Evolutionary conservation across 139 green algal genomes (phyloP).

Genomic region (Raphidocelis subcapitata): DNA sequence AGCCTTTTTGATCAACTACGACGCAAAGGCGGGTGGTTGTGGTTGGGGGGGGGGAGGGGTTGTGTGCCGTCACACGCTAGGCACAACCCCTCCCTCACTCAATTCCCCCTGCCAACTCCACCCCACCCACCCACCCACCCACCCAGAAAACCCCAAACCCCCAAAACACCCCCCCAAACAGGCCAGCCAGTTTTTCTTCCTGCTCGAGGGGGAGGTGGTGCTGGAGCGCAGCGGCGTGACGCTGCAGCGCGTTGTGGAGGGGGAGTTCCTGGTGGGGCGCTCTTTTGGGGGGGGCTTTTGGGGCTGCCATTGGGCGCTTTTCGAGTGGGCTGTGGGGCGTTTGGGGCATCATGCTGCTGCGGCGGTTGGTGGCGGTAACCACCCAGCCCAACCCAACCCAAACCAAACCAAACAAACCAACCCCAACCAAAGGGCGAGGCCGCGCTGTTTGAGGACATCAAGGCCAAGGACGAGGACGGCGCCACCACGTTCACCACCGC

Average conservation of each 20-base stretch:
- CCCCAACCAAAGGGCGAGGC: too few relatives aligned
- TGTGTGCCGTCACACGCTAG: background rate
- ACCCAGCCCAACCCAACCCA: too few relatives aligned
- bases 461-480: slow-evolving; percentile 21
- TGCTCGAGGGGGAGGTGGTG: slow-evolving; percentile 36
- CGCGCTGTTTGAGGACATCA: slow-evolving; percentile 38
- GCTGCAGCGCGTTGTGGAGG: slow-evolving; percentile 17
- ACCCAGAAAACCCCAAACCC: too few relatives aligned
- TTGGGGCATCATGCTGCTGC: too few relatives aligned
- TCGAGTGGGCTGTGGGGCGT: too few relatives aligned
- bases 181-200: slow-evolving; percentile 32
- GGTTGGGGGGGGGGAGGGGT: too few relatives aligned
- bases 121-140: too few relatives aligned
- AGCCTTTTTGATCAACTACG: too few relatives aligned
- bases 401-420: background rate
- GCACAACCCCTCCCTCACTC: background rate
- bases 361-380: too few relatives aligned
- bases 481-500: slow-evolving; percentile 15
- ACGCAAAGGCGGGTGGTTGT: too few relatives aligned
- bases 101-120: background rate
- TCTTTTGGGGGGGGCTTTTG: too few relatives aligned
- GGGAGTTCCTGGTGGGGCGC: slow-evolving; percentile 27
- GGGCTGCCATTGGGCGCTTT: too few relatives aligned
- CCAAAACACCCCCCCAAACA: background rate
- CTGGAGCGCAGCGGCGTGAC: slow-evolving; percentile 16